Evolutionary conservation across 805 yeast species (phyloP), one percentile per base, ranked within the genome.

Genomic region (Schwanniomyces vanrijiae): DNA sequence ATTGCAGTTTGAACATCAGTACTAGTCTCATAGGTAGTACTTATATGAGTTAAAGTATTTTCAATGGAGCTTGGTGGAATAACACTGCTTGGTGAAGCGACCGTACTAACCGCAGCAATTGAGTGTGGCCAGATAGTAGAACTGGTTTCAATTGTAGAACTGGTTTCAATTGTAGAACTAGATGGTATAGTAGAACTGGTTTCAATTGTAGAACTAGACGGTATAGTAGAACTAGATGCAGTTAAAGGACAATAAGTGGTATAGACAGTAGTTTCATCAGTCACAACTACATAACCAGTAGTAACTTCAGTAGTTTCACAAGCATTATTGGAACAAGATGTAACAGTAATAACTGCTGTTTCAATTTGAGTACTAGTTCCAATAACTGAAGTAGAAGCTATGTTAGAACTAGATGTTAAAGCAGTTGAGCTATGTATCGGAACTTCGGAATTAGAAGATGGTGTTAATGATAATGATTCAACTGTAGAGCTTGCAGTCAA

Each of bases 251-350:
- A 55, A 53, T 46, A 50, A 18, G 61, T 55, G 52, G 64, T 60
- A 56, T 60, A 60, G 38, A 45, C 48, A 29, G 59, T 55, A n/a
- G 44, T 51, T 18, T 44, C 44, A 24, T 47, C 52, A 22, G 47
- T 41, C 22, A 49, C 42, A 39, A 52, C 57, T 55, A 62, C 55
- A 14, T 55, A 25, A 49, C 62, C 63, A 42, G 64, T 59, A 43
- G 60, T 53, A 29, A 49, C 52, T 40, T 60, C 54, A 33, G 46
- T 28, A 16, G 42, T 45, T 24, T 49, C 38, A 50, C 67, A 61
- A 53, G 50, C 53, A 57, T 62, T 47, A 55, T 61, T 55, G 21
- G 55, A 45, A 51, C 66, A 62, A 24, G 61, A 57, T n/a, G 65
- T 61, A 51, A 61, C 52, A 50, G 65, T 60, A 49, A 61, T 46